Percentiles rank a stretch among this genome's conserved stretches.
phyloP scores from a whole-genome alignment of 306 rosid genomes.

The Castanea sativa region DNA sequence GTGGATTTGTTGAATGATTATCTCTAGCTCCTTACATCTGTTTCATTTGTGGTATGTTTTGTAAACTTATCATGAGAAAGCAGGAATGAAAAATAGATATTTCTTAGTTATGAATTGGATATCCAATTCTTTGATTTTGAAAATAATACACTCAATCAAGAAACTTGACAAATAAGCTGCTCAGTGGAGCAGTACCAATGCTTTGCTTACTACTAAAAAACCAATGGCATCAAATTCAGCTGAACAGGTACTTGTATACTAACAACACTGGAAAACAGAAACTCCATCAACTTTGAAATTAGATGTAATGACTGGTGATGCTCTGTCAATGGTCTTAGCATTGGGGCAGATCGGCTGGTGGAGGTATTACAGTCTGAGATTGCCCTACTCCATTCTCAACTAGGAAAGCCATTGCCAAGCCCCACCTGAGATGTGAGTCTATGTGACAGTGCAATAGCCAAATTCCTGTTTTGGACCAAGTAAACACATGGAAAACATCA shows the following conservation, averaged over 20 bases:
- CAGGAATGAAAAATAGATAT: constrained; percentile 13
- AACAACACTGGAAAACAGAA: constrained; percentile 14
- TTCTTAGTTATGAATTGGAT: constrained; percentile 1
- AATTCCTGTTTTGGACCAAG: constrained; percentile 48
- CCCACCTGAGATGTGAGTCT: constrained; percentile 73
- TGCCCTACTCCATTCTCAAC: constrained; percentile 86
- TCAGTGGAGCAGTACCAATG: constrained; percentile 28
- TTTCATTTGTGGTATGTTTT: constrained; percentile 1
- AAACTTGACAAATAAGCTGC: constrained; percentile 19
- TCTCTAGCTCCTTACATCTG: not conserved
- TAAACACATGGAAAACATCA: not conserved
- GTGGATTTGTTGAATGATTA: constrained; percentile 1
- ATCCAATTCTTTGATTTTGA: constrained; percentile 20
- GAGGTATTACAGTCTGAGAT: constrained; percentile 76
- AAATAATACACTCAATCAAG: constrained; percentile 25
- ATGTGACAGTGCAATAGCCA: constrained; percentile 96
- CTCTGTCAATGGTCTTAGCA: constrained; percentile 47
- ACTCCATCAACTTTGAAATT: constrained; percentile 19
- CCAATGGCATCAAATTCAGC: constrained; percentile 14
- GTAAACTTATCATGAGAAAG: constrained; percentile 10
- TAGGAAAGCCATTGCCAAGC: constrained; percentile 70
- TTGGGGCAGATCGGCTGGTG: constrained; percentile 84
- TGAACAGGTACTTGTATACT: not conserved
- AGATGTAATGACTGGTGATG: constrained; percentile 18
- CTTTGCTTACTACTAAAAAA: constrained; percentile 20